Evolutionary conservation across 179 eudicot genomes (phyloP), one percentile per base, ranked within the genome.

Genomic region (Silene vulgaris): DNA sequence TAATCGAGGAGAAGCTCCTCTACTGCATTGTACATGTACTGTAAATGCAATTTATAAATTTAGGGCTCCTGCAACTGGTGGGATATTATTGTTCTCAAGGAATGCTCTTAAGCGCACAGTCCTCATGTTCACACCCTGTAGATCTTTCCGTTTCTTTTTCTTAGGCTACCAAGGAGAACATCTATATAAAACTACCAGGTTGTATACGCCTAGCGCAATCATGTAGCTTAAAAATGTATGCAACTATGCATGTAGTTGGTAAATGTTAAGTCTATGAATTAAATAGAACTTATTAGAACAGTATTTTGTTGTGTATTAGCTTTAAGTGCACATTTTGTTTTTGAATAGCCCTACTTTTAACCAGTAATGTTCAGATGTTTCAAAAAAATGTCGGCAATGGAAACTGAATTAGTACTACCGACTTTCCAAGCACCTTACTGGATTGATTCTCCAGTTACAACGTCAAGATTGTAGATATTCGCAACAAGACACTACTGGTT

Each of bases 11-110:
- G 21, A 61, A 59, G 28, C 40, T 69, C 57, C n/a, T 69, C 52
- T 61, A 45, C 71, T 35, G 20, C 73, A 20, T 56, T 76, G 79
- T 80, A 76, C 79, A 80, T 75, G 72, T 76, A 59, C 32, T 80
- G 77, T 80, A 76, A 76, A 76, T 63, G 68, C 71, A 30, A 70
- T 64, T 11, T 13, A 70, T 54, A 75, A 52, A 21, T 71, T 54
- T 63, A 62, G 72, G 72, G 65, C n/a, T 59, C 50, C 52, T 69
- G 45, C 30, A 19, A 65, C 64, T 16, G 19, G 20, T 32, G 65
- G 40, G 29, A 76, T 70, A 52, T 8, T 54, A 52, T 65, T 16
- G 43, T 32, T 73, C 76, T 20, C 67, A 73, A 60, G 54, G 68
- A 73, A 56, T 72, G 61, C 73, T 52, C 43, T 5, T 28, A 52